These are phyloP conservation scores for Apophysomyces sp. DNA, from an alignment of 371 early-diverging fungal genomes.

Conservation along the genomic window DNA sequence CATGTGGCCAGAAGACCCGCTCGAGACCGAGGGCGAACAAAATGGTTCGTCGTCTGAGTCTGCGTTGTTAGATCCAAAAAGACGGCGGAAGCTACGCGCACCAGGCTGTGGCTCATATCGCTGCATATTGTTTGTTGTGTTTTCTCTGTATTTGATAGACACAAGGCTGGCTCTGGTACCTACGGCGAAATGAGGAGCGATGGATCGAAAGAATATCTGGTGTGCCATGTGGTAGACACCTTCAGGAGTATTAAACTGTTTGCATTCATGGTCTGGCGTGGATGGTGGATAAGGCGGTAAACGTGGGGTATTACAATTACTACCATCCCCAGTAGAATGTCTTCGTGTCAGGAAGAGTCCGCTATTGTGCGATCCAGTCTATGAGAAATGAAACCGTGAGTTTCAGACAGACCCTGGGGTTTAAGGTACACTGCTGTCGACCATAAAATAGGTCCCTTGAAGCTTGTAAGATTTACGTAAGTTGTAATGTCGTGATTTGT, in stretches of 20 bases:
- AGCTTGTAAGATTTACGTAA: not conserved
- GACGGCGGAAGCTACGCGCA: slow-evolving; percentile 31
- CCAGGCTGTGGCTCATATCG: slow-evolving; percentile 45
- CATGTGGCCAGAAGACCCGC: slow-evolving; percentile 24
- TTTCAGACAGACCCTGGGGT: not conserved
- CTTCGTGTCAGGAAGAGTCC: slow-evolving; percentile 32
- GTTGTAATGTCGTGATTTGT: not conserved
- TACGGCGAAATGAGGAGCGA: slow-evolving; percentile 47
- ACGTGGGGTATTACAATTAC: slow-evolving; percentile 3
- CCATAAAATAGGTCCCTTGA: slow-evolving; percentile 1
- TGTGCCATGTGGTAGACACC: slow-evolving; percentile 51
- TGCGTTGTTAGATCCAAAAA: slow-evolving; percentile 12
- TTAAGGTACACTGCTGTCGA: slow-evolving; percentile 1
- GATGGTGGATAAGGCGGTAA: slow-evolving; percentile 39
- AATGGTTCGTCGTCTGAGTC: slow-evolving; percentile 25
- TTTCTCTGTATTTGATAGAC: slow-evolving; percentile 61
- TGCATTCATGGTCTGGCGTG: slow-evolving; percentile 35
- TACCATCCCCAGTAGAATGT: slow-evolving; percentile 36
- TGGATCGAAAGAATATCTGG: slow-evolving; percentile 51
- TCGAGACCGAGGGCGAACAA: slow-evolving; percentile 29
- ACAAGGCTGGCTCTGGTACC: slow-evolving; percentile 58
- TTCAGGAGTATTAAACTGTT: slow-evolving; percentile 53
- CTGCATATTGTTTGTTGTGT: slow-evolving; percentile 24
- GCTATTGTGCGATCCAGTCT: slow-evolving; percentile 26
- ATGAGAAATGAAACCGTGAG: not conserved